phyloP scores from a whole-genome alignment of 345 rosid species.

The Firmiana major region DNA sequence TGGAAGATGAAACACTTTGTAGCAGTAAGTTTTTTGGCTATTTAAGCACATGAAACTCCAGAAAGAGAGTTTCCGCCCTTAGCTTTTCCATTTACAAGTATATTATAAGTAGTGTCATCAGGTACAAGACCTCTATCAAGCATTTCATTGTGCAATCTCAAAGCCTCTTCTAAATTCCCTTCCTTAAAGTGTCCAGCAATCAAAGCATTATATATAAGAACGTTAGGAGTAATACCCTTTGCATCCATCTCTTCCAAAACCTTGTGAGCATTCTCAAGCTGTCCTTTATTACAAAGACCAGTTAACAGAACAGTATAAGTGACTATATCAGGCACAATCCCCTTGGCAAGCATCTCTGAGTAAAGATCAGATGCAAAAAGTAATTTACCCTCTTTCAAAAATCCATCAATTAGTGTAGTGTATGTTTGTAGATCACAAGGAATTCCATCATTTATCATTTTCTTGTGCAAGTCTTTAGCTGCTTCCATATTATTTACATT shows the following conservation, averaged over 20 bases:
- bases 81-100: constrained; percentile 51
- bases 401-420: constrained; percentile 69
- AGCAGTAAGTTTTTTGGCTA: not conserved
- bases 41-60: constrained; percentile 25
- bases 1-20: not conserved
- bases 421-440: constrained; percentile 52
- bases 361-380: constrained; percentile 56
- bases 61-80: constrained; percentile 23
- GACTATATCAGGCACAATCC: constrained; percentile 52
- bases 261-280: constrained; percentile 51
- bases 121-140: constrained; percentile 75
- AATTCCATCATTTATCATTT: constrained; percentile 58
- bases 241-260: constrained; percentile 62
- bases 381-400: constrained; percentile 57
- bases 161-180: constrained; percentile 69
- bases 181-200: constrained; percentile 65
- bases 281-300: constrained; percentile 57
- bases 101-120: constrained; percentile 58
- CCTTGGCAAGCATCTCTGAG: constrained; percentile 58
- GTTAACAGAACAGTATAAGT: constrained; percentile 48
- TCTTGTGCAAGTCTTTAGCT: constrained; percentile 50
- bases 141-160: constrained; percentile 78
- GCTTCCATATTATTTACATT: constrained; percentile 58
- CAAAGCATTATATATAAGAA: constrained; percentile 54
- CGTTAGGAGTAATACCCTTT: constrained; percentile 48